Evolutionary conservation across 148 eudicot genomes (phyloP).

Genomic region (Polygonum maritimum): DNA sequence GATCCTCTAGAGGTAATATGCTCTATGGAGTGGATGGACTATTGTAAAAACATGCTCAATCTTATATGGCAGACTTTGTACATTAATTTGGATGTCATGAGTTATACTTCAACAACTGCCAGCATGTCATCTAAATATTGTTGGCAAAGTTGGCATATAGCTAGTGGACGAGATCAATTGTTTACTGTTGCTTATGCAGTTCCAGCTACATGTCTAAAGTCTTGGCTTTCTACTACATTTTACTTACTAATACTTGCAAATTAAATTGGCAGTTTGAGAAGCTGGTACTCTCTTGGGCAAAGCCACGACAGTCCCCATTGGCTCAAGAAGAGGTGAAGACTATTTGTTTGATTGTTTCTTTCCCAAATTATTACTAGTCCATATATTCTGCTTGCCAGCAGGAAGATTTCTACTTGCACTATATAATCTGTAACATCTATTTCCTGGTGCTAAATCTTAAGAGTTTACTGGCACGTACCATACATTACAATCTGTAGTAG

Average conservation of each 20-base stretch:
- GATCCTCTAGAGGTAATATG: conserved; percentile 75
- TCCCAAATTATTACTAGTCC: neutral
- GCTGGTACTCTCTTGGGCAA: conserved; percentile 69
- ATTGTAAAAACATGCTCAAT: neutral
- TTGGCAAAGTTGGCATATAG: neutral
- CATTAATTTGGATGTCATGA: neutral
- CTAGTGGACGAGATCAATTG: neutral
- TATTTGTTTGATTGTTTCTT: neutral
- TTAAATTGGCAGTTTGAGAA: conserved; percentile 50
- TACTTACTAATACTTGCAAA: neutral
- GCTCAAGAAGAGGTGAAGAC: conserved; percentile 64
- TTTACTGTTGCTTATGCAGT: neutral
- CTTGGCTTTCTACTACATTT: neutral
- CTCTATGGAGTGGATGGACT: neutral
- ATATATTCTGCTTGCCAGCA: neutral
- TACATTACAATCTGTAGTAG: neutral
- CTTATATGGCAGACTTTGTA: neutral
- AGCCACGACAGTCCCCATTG: conserved; percentile 75
- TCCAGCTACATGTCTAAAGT: neutral
- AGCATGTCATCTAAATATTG: conserved; percentile 6
- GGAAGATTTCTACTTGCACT: neutral
- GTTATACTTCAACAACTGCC: neutral
- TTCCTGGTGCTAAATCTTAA: neutral
- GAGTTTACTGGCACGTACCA: neutral
- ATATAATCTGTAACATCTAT: neutral